These are phyloP conservation scores for Nemania sp. DNA, from an alignment of 2,329 filamentous ascomycete species.

Conservation along the genomic window DNA sequence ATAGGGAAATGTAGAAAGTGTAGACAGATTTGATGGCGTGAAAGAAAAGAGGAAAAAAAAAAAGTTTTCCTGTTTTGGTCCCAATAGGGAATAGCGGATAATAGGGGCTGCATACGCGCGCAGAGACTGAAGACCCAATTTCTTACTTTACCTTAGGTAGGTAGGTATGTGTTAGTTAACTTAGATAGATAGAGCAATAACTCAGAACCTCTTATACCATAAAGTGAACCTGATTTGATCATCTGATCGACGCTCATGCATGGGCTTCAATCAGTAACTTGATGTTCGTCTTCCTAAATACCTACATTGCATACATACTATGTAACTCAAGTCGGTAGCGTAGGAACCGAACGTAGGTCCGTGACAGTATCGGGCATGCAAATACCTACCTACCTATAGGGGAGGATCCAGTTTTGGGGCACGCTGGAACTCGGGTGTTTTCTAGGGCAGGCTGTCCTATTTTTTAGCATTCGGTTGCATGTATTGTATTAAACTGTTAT, in stretches of 20 bases:
- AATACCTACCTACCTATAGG: neutral
- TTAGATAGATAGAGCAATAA: too few species aligned
- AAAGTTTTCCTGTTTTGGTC: neutral
- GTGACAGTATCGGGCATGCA: too few species aligned
- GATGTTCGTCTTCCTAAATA: neutral
- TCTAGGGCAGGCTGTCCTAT: too few species aligned
- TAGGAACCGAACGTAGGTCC: too few species aligned
- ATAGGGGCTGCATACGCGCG: too few species aligned
- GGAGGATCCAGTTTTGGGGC: too few species aligned
- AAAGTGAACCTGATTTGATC: neutral
- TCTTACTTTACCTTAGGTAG: too few species aligned
- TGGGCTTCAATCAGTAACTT: neutral
- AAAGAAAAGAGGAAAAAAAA: neutral
- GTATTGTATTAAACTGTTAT: too few species aligned
- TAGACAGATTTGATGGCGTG: neutral
- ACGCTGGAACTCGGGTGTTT: too few species aligned
- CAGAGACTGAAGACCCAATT: too few species aligned
- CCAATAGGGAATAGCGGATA: neutral
- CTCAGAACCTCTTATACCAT: neutral
- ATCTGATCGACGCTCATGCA: neutral
- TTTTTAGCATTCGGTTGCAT: too few species aligned
- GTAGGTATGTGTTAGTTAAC: too few species aligned
- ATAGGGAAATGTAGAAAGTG: neutral
- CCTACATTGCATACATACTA: neutral
- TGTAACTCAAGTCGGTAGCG: neutral